Base-by-base conservation (phyloP, 2,329 filamentous ascomycete species). In the Pseudocercospora pini-densiflorae region DNA sequence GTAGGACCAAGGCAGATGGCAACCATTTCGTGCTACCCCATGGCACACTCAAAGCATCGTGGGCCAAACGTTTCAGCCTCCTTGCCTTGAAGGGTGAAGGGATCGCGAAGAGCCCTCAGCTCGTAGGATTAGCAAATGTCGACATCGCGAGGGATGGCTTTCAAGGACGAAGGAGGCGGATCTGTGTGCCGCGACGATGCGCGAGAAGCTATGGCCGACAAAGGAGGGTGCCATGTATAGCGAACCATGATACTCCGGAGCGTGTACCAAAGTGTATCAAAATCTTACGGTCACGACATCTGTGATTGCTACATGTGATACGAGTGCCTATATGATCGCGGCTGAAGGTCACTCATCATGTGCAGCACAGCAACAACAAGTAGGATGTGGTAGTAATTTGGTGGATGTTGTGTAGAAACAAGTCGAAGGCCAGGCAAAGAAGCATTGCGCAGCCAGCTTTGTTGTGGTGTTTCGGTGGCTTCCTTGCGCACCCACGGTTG, bases 1-100 rank as follows among this genome's bases (percentile, higher is more conserved):
- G 51, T 31, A 29, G 24, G 24, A 33, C 51, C 51, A 55, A 55
- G 51, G 51, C 27, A 55, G 24, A 55, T 55, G 51, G 51, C 51
- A 19, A 19, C 5, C 51, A 29, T 31, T 27, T 55, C 3, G 27
- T 55, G 8, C 24, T 31, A 55, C 51, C 51, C 51, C 51, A 54
- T 54, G 51, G 51, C 51, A 54, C 24, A n/a, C 21, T 54, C 24
- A 16, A 29, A 54, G 51, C 24, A 54, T 47, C 45, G 45, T 53
- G 49, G 12, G 49, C 23, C 49, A 27, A 16, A 16, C 49, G 49
- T 53, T 53, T 53, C 49, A 53, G 49, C 49, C 49, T 19, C 33
- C 49, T 23, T 16, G 23, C 19, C 49, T 27, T 16, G 23, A 19
- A 16, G 24, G 49, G 12, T 27, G 23, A 27, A 53, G 23, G 49